A percentile compares a stretch with the other conserved stretches of the same genome.
Evolutionary conservation across 345 rosid genomes (phyloP).

Genomic region (Viola odorata): DNA sequence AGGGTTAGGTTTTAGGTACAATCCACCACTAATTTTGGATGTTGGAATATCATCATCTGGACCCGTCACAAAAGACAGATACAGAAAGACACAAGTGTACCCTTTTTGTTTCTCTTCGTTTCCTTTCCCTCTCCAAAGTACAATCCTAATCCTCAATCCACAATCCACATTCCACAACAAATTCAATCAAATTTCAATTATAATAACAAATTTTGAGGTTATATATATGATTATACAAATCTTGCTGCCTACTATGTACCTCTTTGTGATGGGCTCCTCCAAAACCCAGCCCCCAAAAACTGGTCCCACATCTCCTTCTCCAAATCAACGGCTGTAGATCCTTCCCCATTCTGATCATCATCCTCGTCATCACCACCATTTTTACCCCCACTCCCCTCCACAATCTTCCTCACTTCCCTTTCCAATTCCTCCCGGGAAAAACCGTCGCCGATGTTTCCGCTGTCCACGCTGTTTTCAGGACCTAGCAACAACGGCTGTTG

Average conservation of each 20-base stretch:
- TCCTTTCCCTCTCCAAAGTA: too few species aligned
- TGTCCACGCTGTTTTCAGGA: background rate
- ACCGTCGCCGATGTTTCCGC: background rate
- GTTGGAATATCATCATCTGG: too few species aligned
- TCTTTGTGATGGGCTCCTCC: constrained; percentile 56
- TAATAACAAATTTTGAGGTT: too few species aligned
- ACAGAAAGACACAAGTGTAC: too few species aligned
- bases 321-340: constrained; percentile 24
- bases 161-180: too few species aligned
- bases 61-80: too few species aligned
- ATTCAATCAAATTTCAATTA: too few species aligned
- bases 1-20: too few species aligned
- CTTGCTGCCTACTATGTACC: background rate
- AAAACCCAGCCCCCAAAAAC: constrained; percentile 56
- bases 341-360: constrained; percentile 15
- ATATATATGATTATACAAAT: too few species aligned
- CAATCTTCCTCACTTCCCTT: constrained; percentile 21
- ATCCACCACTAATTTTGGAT: too few species aligned
- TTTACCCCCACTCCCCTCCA: constrained; percentile 27
- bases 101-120: too few species aligned
- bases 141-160: too few species aligned
- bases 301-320: constrained; percentile 59
- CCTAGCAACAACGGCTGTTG: constrained; percentile 25
- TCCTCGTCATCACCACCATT: constrained; percentile 20
- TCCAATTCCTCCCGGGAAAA: constrained; percentile 12